Base-by-base conservation (phyloP, 179 eudicot species). In the Beta lomatogona region DNA sequence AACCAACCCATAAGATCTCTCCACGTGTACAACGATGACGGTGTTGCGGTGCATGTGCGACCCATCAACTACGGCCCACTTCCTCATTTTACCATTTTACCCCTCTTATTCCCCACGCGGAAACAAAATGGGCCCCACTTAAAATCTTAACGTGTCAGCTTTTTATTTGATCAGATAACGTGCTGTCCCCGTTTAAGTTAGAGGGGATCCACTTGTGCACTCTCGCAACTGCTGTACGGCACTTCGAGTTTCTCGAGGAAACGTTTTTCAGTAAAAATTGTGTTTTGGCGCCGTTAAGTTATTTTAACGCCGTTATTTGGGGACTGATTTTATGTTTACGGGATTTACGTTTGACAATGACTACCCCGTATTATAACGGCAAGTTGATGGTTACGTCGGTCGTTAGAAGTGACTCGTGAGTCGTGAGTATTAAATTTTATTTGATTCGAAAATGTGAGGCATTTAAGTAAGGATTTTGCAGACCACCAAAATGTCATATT, bases 61-160 rank as follows among this genome's bases (percentile, higher is more conserved):
- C 77, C 82, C 66, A 83, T 76, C 82, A 67, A 61, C 84, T 77
- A 12, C 48, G 58, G 76, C 71, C 69, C 84, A 66, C 80, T 15
- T 58, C 1, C 6, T 61, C 50, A 41, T 71, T 77, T 36, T 31
- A 45, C 72, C 14, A 8, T 48, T n/a, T 61, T 59, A 18, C 73
- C 84, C 75, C 67, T 31, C 44, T 1, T 31, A 72, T 59, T 78
- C 19, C 85, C 83, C 78, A 78, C 84, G 88, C 80, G 84, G 84
- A 83, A 78, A 82, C 77, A 61, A 60, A 50, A n/a, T n/a, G 28
- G 28, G 18, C 9, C 81, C 64, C 57, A 71, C 46, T 41, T 61
- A 5, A 0, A 0, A 31, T 3, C 2, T 15, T 3, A 60, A 81
- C 88, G 86, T 81, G 80, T 57, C 72, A 0, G 0, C 14, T 16